These are phyloP conservation scores for Murraya paniculata DNA, from an alignment of 345 rosid species.

Conservation along the genomic window DNA sequence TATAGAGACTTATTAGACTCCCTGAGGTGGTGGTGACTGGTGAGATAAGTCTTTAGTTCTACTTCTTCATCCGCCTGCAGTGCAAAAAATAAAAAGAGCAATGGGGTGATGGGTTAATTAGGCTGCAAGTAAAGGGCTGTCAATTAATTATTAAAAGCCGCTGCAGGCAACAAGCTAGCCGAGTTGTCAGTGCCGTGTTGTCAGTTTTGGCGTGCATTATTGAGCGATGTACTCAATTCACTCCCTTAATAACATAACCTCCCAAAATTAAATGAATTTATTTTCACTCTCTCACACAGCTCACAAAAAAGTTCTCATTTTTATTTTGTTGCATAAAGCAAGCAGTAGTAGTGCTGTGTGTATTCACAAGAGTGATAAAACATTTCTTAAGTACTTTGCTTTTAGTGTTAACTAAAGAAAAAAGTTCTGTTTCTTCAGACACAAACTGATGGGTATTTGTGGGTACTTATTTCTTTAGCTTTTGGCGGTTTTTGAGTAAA, in stretches of 20 bases:
- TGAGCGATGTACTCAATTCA: conserved; percentile 27
- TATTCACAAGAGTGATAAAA: not conserved
- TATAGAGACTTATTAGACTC: not conserved
- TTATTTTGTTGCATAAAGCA: conserved; percentile 4
- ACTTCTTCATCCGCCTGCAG: not conserved
- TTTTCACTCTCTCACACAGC: conserved; percentile 19
- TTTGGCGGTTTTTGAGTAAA: conserved; percentile 7
- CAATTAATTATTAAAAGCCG: conserved; percentile 25
- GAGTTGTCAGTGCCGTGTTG: conserved; percentile 44
- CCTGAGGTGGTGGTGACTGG: not conserved
- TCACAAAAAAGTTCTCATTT: not conserved
- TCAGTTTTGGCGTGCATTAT: conserved; percentile 51
- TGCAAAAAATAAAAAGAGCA: not conserved
- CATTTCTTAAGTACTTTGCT: conserved; percentile 15
- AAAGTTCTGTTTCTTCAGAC: not conserved
- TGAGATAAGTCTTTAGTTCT: not conserved
- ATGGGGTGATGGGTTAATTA: conserved; percentile 21
- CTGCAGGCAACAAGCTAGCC: conserved; percentile 34
- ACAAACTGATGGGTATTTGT: conserved; percentile 6
- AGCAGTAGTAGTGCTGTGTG: conserved; percentile 1
- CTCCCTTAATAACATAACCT: conserved; percentile 8
- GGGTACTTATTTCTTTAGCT: conserved; percentile 9
- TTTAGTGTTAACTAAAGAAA: not conserved
- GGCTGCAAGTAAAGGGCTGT: conserved; percentile 24
- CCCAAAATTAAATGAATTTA: conserved; percentile 19